phyloP scores from a whole-genome alignment of 2,329 filamentous ascomycete genomes.

The Alternaria viburni region DNA sequence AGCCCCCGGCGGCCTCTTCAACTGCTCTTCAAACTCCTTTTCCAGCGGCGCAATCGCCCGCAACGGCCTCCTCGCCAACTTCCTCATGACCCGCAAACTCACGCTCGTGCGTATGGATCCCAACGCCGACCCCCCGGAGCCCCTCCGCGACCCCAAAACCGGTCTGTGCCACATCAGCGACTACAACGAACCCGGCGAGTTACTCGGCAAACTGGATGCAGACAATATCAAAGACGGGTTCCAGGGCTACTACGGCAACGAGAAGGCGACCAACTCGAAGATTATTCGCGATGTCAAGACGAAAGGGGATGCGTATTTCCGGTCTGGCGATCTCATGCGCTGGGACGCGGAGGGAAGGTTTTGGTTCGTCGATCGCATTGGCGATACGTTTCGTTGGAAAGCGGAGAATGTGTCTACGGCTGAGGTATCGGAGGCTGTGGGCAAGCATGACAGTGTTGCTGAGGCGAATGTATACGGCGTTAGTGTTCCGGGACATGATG shows the following conservation, averaged over 20 bases:
- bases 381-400: conserved; percentile 52
- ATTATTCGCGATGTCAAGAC: conserved; percentile 43
- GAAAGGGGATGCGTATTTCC: conserved; percentile 48
- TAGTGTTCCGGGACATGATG: conserved; percentile 52
- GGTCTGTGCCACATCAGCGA: conserved; percentile 68
- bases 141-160: conserved; percentile 68
- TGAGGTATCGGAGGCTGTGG: conserved; percentile 52
- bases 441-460: conserved; percentile 46
- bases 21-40: conserved; percentile 60
- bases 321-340: conserved; percentile 45
- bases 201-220: conserved; percentile 57
- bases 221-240: conserved; percentile 56
- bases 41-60: conserved; percentile 70
- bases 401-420: conserved; percentile 56
- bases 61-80: conserved; percentile 67
- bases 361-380: conserved; percentile 49
- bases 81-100: conserved; percentile 58
- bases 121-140: conserved; percentile 63
- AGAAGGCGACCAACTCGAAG: conserved; percentile 39
- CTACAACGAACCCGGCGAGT: conserved; percentile 72
- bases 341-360: conserved; percentile 41
- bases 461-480: conserved; percentile 57
- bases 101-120: conserved; percentile 72
- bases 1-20: conserved; percentile 67
- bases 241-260: conserved; percentile 68